phyloP scores from a whole-genome alignment of 306 rosid genomes.

The Fragaria nilgerrensis region DNA sequence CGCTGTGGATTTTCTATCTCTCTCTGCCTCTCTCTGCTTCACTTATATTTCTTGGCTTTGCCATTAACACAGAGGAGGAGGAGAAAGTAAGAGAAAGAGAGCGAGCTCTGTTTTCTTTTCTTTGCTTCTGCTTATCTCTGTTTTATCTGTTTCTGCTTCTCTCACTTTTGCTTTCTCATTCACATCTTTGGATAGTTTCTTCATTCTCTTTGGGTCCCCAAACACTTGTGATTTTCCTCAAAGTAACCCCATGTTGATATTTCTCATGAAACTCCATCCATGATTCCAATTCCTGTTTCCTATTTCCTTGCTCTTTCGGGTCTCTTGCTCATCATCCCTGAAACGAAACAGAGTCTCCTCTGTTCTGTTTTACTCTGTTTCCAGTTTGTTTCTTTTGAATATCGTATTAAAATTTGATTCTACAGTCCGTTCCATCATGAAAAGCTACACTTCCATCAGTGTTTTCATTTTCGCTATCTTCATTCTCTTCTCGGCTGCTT shows the following conservation, averaged over 20 bases:
- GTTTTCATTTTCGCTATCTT: conserved; percentile 30
- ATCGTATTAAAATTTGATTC: conserved; percentile 2
- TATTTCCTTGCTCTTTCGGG: conserved; percentile 18
- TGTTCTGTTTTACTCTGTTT: neutral
- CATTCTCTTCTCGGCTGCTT: conserved; percentile 34
- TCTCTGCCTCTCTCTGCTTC: neutral
- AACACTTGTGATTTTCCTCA: conserved; percentile 19
- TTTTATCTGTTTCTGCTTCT: conserved; percentile 10
- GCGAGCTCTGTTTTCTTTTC: conserved; percentile 11
- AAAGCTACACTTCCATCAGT: conserved; percentile 13
- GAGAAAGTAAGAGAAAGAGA: conserved; percentile 2
- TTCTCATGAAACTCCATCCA: conserved; percentile 25
- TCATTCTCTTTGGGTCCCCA: conserved; percentile 29
- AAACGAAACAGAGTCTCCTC: conserved; percentile 6
- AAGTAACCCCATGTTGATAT: conserved; percentile 26
- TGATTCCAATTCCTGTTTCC: conserved; percentile 11
- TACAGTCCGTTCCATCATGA: conserved; percentile 33
- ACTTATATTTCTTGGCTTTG: conserved; percentile 47
- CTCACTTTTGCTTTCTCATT: conserved; percentile 14
- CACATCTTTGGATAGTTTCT: conserved; percentile 37
- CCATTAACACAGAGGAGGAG: conserved; percentile 41
- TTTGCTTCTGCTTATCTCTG: conserved; percentile 2
- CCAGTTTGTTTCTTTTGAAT: conserved; percentile 5
- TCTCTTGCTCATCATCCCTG: conserved; percentile 8
- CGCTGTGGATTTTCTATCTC: conserved; percentile 35